Conservation (phyloP, 2,329 filamentous ascomycete genomes). For the Arthrobotrys sphaeroides region DNA sequence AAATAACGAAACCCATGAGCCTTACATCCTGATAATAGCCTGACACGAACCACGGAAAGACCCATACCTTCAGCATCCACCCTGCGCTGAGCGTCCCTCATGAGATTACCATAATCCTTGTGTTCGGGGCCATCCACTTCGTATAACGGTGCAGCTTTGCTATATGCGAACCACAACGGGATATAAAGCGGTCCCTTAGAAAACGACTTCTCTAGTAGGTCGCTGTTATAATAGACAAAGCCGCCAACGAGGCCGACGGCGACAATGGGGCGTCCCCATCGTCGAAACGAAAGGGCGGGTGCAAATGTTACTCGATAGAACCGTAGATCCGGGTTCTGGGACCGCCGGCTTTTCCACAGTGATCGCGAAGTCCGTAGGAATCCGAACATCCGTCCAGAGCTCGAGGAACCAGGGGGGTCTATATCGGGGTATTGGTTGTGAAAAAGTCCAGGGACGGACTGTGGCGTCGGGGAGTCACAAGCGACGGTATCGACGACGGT, state of each 20-base stretch:
- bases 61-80: constrained; percentile 42
- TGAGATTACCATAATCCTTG: constrained; percentile 22
- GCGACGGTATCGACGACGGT: constrained; percentile 7
- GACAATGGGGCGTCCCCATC: constrained; percentile 34
- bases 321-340: constrained; percentile 29
- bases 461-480: constrained; percentile 2
- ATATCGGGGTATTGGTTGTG: constrained; percentile 6
- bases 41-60: not conserved
- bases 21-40: not conserved
- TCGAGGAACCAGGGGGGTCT: not conserved
- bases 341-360: constrained; percentile 46
- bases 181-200: constrained; percentile 40
- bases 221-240: constrained; percentile 40
- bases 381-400: constrained; percentile 48
- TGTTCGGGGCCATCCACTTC: constrained; percentile 29
- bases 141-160: constrained; percentile 23
- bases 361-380: constrained; percentile 51
- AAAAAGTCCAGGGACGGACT: constrained; percentile 28
- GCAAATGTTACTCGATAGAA: constrained; percentile 43
- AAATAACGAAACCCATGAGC: not conserved
- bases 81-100: constrained; percentile 20
- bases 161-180: constrained; percentile 49
- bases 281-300: constrained; percentile 11
- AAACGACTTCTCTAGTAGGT: constrained; percentile 32
- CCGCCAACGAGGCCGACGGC: constrained; percentile 26